These are phyloP conservation scores for Colletotrichum gloeosporioides DNA, from an alignment of 2,329 filamentous ascomycete genomes.

Conservation along the genomic window DNA sequence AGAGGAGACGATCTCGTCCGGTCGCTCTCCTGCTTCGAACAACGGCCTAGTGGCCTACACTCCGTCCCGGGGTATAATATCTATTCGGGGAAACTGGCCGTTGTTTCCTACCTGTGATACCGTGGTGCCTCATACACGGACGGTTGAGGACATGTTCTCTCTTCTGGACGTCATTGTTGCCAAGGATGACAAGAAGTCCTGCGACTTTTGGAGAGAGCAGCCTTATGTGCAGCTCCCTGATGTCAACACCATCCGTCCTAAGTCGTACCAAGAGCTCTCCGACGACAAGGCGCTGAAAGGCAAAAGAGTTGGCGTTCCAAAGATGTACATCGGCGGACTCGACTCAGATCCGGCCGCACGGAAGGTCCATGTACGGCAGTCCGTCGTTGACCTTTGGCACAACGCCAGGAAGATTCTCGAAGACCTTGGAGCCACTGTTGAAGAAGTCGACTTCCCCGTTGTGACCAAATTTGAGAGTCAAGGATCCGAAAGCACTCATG, in stretches of 20 bases:
- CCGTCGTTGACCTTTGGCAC: constrained; percentile 31
- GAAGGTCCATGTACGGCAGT: constrained; percentile 21
- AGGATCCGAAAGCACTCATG: not conserved
- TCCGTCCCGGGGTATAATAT: constrained; percentile 54
- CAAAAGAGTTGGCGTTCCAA: constrained; percentile 53
- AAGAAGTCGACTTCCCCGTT: constrained; percentile 29
- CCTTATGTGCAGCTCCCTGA: constrained; percentile 44
- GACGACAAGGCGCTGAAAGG: constrained; percentile 39
- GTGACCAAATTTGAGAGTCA: not conserved
- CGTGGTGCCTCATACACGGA: constrained; percentile 53
- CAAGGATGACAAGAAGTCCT: constrained; percentile 42
- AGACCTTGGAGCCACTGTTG: constrained; percentile 43
- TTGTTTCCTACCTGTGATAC: constrained; percentile 59
- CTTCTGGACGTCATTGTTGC: constrained; percentile 53
- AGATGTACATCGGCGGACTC: constrained; percentile 52
- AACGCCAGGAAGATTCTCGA: constrained; percentile 39
- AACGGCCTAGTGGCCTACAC: constrained; percentile 62
- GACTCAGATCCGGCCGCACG: constrained; percentile 14
- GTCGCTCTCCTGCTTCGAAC: constrained; percentile 61
- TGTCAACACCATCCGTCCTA: constrained; percentile 32
- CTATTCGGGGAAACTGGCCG: constrained; percentile 55
- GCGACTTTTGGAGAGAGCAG: constrained; percentile 62
- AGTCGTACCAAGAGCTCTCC: constrained; percentile 36
- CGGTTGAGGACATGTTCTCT: constrained; percentile 50
- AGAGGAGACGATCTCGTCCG: constrained; percentile 61